Percentiles rank a stretch among this genome's conserved stretches.
Conservation (phyloP, 768 basidiomycete species). For the Lactifluus piperatus region DNA sequence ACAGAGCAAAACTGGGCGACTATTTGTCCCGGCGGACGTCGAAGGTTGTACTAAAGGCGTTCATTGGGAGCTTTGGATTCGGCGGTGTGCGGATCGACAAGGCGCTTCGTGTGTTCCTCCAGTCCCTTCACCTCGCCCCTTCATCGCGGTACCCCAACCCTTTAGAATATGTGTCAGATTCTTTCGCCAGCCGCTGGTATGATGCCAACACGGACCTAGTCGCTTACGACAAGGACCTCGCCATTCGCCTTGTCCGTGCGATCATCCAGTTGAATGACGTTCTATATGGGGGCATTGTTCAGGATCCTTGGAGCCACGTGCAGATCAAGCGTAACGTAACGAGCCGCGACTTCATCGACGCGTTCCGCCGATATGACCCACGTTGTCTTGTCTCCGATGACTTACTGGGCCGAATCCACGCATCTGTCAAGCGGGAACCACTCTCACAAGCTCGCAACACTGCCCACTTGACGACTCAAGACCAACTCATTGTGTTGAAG, state of each 20-base stretch:
- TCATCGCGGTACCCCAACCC: slow-evolving; percentile 33
- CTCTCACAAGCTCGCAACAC: slow-evolving; percentile 60
- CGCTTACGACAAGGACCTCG: slow-evolving; percentile 76
- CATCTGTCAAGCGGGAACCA: slow-evolving; percentile 62
- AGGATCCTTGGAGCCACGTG: slow-evolving; percentile 47
- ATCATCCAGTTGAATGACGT: slow-evolving; percentile 86
- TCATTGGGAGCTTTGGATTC: slow-evolving; percentile 84
- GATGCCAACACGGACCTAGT: slow-evolving; percentile 76
- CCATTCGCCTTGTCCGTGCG: slow-evolving; percentile 66
- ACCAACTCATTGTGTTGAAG: slow-evolving; percentile 60
- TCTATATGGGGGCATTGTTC: slow-evolving; percentile 65
- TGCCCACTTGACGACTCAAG: slow-evolving; percentile 32
- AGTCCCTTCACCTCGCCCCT: slow-evolving; percentile 62
- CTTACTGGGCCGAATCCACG: slow-evolving; percentile 67
- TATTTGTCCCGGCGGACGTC: slow-evolving; percentile 72
- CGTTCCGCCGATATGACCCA: slow-evolving; percentile 73
- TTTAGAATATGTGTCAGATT: slow-evolving; percentile 67
- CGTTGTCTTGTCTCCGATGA: slow-evolving; percentile 65
- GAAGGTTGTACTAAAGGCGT: slow-evolving; percentile 70
- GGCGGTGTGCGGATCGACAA: slow-evolving; percentile 76
- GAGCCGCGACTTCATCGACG: slow-evolving; percentile 71
- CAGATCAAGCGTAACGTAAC: slow-evolving; percentile 53
- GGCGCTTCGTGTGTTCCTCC: slow-evolving; percentile 82
- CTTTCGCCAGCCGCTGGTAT: slow-evolving; percentile 85
- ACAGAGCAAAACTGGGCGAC: slow-evolving; percentile 74